A percentile compares a stretch with the other conserved stretches of the same genome.
Conservation (phyloP, 495 filamentous ascomycete genomes). For the Penicillium diatomitis region DNA sequence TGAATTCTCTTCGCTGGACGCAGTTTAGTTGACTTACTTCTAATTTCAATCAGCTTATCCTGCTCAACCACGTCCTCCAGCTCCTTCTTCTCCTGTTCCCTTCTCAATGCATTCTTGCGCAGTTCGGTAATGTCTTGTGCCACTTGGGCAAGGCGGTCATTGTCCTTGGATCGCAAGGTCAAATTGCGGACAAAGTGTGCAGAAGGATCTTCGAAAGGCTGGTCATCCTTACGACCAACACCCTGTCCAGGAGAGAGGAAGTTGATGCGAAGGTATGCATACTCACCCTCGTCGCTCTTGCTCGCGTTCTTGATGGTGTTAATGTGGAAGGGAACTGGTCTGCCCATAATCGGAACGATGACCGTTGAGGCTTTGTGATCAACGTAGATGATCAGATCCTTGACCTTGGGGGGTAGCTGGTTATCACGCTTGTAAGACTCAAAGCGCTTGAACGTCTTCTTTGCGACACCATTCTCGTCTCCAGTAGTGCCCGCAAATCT, state of each 20-base stretch:
- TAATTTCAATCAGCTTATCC: constrained; percentile 86
- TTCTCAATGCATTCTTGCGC: constrained; percentile 79
- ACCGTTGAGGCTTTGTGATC: constrained; percentile 85
- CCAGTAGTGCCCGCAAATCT: constrained; percentile 72
- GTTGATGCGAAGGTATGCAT: constrained; percentile 89
- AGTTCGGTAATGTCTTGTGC: constrained; percentile 85
- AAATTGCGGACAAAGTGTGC: constrained; percentile 94
- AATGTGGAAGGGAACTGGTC: constrained; percentile 97
- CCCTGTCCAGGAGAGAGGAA: constrained; percentile 96
- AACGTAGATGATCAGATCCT: constrained; percentile 78
- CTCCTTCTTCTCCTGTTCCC: constrained; percentile 97
- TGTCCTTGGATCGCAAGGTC: constrained; percentile 85
- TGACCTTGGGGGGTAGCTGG: constrained; percentile 74
- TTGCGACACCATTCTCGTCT: constrained; percentile 77
- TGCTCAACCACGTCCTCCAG: constrained; percentile 99
- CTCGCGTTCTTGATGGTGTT: constrained; percentile 98
- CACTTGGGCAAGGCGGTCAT: constrained; percentile 78
- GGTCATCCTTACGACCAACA: constrained; percentile 95
- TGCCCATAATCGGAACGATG: constrained; percentile 91
- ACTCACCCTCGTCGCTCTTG: constrained; percentile 91
- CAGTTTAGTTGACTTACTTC: constrained; percentile 48
- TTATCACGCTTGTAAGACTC: constrained; percentile 99
- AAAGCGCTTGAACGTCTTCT: constrained; percentile 97
- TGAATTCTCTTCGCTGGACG: neutral
- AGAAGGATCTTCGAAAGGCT: constrained; percentile 92